Conservation (phyloP, 208 protist species). For the Angomonas ambiguus region DNA sequence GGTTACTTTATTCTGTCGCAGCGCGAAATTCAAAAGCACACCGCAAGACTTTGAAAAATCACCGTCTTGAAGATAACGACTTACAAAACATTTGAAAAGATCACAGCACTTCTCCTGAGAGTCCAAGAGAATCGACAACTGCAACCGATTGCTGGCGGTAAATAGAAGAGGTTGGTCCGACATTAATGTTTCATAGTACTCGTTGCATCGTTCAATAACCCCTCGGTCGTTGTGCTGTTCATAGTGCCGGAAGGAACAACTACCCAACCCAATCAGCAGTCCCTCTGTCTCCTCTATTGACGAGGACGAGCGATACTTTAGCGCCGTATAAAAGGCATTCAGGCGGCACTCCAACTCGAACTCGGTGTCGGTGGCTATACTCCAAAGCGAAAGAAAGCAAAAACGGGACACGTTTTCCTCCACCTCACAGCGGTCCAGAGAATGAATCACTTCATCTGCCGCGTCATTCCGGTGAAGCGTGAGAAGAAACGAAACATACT, state of each 20-base stretch:
- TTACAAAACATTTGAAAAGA: background rate
- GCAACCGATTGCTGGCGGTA: background rate
- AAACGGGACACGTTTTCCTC: background rate
- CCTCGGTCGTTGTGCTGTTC: background rate
- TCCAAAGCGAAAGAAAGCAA: background rate
- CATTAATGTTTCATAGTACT: background rate
- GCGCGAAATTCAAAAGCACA: conserved; percentile 21
- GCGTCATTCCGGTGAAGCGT: background rate
- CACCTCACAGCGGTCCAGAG: background rate
- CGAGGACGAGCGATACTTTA: background rate
- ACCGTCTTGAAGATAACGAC: background rate
- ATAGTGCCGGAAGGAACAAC: background rate
- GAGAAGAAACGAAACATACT: conserved; percentile 5
- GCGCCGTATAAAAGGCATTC: background rate
- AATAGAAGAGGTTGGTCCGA: background rate
- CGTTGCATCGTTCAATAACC: background rate
- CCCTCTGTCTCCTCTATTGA: conserved; percentile 15
- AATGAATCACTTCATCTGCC: background rate
- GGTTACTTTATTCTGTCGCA: background rate
- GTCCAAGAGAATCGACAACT: background rate
- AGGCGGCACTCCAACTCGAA: background rate
- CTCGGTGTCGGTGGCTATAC: background rate
- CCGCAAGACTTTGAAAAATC: background rate
- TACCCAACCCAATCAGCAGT: conserved; percentile 7
- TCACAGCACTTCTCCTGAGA: background rate